A percentile compares a stretch with the other conserved stretches of the same genome.
Conservation (phyloP, 257 asterid genomes). For the Fraxinus cuspidata region DNA sequence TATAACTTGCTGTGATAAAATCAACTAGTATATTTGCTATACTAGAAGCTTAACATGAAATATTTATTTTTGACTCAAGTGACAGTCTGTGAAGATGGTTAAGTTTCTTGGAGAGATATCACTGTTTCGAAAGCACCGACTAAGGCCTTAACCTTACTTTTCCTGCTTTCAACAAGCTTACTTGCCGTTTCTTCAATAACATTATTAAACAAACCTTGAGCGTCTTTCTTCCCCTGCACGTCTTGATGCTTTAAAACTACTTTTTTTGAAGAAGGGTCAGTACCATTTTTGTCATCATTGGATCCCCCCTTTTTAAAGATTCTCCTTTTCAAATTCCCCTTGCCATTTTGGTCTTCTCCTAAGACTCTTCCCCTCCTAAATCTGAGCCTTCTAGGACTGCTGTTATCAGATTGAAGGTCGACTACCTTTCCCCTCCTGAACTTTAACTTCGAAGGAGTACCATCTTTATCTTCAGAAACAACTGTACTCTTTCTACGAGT, state of each 20-base stretch:
- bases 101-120: slow-evolving; percentile 51
- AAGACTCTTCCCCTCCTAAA: slow-evolving; percentile 33
- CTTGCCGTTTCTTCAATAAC: slow-evolving; percentile 63
- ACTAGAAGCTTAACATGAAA: slow-evolving; percentile 14
- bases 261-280: slow-evolving; percentile 20
- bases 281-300: slow-evolving; percentile 11
- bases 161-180: slow-evolving; percentile 54
- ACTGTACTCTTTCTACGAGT: slow-evolving; percentile 23
- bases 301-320: slow-evolving; percentile 12
- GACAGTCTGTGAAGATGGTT: slow-evolving; percentile 27
- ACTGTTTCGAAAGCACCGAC: slow-evolving; percentile 63
- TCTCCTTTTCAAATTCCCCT: slow-evolving; percentile 28
- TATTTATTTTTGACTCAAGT: slow-evolving; percentile 18
- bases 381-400: slow-evolving; percentile 26
- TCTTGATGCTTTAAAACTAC: slow-evolving; percentile 43
- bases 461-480: slow-evolving; percentile 32
- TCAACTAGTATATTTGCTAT: slow-evolving; percentile 8
- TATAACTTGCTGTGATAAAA: background rate
- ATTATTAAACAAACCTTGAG: slow-evolving; percentile 39
- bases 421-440: slow-evolving; percentile 47
- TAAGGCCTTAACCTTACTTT: slow-evolving; percentile 58
- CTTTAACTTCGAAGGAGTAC: slow-evolving; percentile 42
- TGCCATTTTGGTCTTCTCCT: slow-evolving; percentile 27
- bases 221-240: slow-evolving; percentile 44
- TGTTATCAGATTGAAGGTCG: slow-evolving; percentile 24